Evolutionary conservation across 495 filamentous ascomycete species (phyloP).

Genomic region (Penicillium odoratum): DNA sequence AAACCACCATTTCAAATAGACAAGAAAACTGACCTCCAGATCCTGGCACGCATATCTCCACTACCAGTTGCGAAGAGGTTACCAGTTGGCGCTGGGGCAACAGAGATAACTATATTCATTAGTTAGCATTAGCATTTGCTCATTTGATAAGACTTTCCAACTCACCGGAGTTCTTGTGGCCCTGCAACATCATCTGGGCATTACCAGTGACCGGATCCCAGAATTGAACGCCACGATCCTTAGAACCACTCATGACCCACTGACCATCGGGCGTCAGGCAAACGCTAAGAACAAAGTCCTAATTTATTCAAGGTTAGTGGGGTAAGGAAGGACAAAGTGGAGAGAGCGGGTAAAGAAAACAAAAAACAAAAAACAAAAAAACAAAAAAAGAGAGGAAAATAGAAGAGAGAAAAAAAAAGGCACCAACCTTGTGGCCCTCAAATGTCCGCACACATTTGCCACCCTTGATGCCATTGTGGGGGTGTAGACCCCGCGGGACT

Average conservation of each 20-base stretch:
- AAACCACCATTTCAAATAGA: not conserved
- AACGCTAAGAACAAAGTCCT: constrained; percentile 91
- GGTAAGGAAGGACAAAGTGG: not conserved
- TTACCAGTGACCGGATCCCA: constrained; percentile 87
- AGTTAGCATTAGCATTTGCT: constrained; percentile 2
- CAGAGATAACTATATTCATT: constrained; percentile 67
- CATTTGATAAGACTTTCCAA: constrained; percentile 6
- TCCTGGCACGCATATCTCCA: constrained; percentile 87
- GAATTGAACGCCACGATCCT: constrained; percentile 89
- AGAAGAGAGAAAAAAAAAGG: constrained; percentile 5
- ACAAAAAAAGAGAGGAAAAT: not conserved
- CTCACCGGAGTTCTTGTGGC: constrained; percentile 83
- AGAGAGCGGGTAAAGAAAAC: not conserved
- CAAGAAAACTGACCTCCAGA: constrained; percentile 69
- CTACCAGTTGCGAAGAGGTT: constrained; percentile 84
- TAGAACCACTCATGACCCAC: constrained; percentile 90
- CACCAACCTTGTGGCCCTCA: constrained; percentile 82
- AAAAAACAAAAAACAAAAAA: constrained; percentile 2
- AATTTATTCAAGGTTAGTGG: constrained; percentile 16
- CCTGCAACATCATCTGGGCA: constrained; percentile 89
- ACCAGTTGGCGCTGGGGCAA: constrained; percentile 79
- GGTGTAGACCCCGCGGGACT: constrained; percentile 62
- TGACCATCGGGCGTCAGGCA: constrained; percentile 83
- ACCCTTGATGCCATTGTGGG: constrained; percentile 64
- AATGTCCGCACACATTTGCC: constrained; percentile 86